A percentile compares a stretch with the other conserved stretches of the same genome.
phyloP scores from a whole-genome alignment of 2,329 filamentous ascomycete species.

The Parastagonospora nodorum region DNA sequence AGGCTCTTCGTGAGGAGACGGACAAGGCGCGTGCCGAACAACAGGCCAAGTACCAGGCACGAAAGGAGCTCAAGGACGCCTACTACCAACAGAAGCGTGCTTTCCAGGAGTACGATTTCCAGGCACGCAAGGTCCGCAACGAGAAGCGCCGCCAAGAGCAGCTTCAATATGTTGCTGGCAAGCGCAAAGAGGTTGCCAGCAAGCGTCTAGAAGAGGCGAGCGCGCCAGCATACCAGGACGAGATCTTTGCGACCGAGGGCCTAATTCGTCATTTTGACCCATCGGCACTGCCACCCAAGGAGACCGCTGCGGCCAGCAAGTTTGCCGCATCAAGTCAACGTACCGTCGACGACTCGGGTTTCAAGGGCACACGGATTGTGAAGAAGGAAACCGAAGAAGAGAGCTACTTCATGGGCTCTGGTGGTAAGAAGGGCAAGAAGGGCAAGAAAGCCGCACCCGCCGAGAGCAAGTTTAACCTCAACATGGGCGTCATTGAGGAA shows the following conservation, averaged over 20 bases:
- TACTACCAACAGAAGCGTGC: conserved; percentile 84
- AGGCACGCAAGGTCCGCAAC: conserved; percentile 74
- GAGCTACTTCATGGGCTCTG: conserved; percentile 75
- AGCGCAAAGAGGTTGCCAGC: conserved; percentile 76
- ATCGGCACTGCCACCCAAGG: conserved; percentile 65
- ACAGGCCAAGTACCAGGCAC: conserved; percentile 79
- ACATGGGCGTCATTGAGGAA: conserved; percentile 89
- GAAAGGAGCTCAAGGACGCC: conserved; percentile 87
- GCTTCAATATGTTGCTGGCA: conserved; percentile 71
- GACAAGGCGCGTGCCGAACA: conserved; percentile 83
- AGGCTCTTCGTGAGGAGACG: conserved; percentile 81
- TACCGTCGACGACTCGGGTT: conserved; percentile 79
- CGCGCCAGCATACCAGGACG: conserved; percentile 86
- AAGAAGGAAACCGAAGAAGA: conserved; percentile 90
- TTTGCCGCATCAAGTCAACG: conserved; percentile 76
- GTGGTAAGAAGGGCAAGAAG: conserved; percentile 87
- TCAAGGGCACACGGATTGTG: conserved; percentile 83
- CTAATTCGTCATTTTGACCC: conserved; percentile 93
- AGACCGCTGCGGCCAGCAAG: conserved; percentile 65
- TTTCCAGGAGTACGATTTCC: conserved; percentile 80
- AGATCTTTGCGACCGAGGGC: conserved; percentile 87
- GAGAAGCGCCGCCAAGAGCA: conserved; percentile 84
- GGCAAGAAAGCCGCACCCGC: conserved; percentile 69
- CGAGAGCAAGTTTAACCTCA: conserved; percentile 76
- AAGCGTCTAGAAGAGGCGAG: conserved; percentile 79